phyloP scores from a whole-genome alignment of 192 early-diverging fungal genomes.

The Podila clonocystis region DNA sequence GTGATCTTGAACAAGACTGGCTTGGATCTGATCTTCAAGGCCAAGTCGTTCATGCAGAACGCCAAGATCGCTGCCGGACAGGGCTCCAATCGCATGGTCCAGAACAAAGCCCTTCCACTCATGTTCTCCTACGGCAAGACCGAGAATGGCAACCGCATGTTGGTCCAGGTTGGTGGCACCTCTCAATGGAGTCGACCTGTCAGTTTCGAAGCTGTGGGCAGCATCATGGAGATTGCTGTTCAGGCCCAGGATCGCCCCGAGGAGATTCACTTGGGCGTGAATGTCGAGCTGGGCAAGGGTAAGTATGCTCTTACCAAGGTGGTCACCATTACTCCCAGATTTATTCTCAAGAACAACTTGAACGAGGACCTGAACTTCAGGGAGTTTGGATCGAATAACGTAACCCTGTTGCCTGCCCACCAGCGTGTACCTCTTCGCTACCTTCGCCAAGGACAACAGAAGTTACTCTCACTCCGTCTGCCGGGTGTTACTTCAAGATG shows the following conservation, averaged over 20 bases:
- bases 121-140: slow-evolving; percentile 95
- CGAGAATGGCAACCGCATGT: slow-evolving; percentile 84
- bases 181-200: slow-evolving; percentile 66
- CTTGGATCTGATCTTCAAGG: slow-evolving; percentile 77
- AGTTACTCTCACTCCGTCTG: slow-evolving; percentile 74
- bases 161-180: slow-evolving; percentile 72
- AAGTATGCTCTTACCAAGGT: slow-evolving; percentile 89
- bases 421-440: slow-evolving; percentile 74
- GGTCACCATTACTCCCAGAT: slow-evolving; percentile 90
- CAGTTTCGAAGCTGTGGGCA: slow-evolving; percentile 97
- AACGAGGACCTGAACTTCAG: slow-evolving; percentile 78
- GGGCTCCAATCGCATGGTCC: slow-evolving; percentile 42
- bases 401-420: slow-evolving; percentile 59
- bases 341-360: slow-evolving; percentile 87
- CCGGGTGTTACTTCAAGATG: slow-evolving; percentile 75
- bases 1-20: slow-evolving; percentile 95
- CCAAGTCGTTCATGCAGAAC: slow-evolving; percentile 83
- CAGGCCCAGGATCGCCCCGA: slow-evolving; percentile 58
- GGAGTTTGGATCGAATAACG: slow-evolving; percentile 66
- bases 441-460: slow-evolving; percentile 68
- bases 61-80: slow-evolving; percentile 79
- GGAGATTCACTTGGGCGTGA: slow-evolving; percentile 84
- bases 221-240: slow-evolving; percentile 80
- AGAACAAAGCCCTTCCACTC: slow-evolving; percentile 70
- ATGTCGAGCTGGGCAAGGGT: slow-evolving; percentile 88